Evolutionary conservation across 192 early-diverging fungal genomes (phyloP).

Genomic region (Glomus cerebriforme): DNA sequence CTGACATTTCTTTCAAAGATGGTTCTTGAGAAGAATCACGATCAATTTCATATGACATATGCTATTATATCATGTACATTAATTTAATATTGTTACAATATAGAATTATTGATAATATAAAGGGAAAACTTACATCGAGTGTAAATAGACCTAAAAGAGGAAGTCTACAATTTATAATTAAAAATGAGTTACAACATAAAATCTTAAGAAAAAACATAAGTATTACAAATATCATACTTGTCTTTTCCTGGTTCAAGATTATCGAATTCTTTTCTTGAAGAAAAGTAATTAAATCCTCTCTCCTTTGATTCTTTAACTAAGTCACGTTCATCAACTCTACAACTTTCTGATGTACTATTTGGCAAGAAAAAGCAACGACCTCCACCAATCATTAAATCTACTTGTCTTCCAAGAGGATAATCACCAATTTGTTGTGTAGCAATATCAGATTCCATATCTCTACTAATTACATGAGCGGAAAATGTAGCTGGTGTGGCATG

Average conservation of each 20-base stretch:
- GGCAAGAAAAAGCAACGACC: slow-evolving; percentile 90
- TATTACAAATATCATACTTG: neutral
- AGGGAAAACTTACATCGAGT: slow-evolving; percentile 46
- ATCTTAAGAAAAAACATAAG: slow-evolving; percentile 10
- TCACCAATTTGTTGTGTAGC: slow-evolving; percentile 90
- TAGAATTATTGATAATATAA: neutral
- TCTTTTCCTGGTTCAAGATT: slow-evolving; percentile 36
- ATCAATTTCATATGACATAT: slow-evolving; percentile 96
- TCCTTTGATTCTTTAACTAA: slow-evolving; percentile 57
- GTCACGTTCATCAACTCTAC: slow-evolving; percentile 76
- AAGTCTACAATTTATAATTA: slow-evolving; percentile 39
- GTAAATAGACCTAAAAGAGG: slow-evolving; percentile 81
- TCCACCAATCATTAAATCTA: slow-evolving; percentile 92
- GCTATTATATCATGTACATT: slow-evolving; percentile 41
- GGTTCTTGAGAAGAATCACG: slow-evolving; percentile 67
- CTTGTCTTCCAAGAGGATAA: slow-evolving; percentile 76
- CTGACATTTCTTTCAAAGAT: slow-evolving; percentile 80
- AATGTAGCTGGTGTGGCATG: slow-evolving; percentile 88
- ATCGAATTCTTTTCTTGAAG: slow-evolving; percentile 64
- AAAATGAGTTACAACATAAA: neutral
- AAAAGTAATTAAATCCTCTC: slow-evolving; percentile 64
- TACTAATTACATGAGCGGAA: slow-evolving; percentile 76
- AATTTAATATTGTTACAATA: neutral
- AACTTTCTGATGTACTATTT: slow-evolving; percentile 61
- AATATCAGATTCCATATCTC: slow-evolving; percentile 85